These are phyloP conservation scores for Taphrina betulina DNA, from an alignment of 1,139 yeast species.

Conservation along the genomic window DNA sequence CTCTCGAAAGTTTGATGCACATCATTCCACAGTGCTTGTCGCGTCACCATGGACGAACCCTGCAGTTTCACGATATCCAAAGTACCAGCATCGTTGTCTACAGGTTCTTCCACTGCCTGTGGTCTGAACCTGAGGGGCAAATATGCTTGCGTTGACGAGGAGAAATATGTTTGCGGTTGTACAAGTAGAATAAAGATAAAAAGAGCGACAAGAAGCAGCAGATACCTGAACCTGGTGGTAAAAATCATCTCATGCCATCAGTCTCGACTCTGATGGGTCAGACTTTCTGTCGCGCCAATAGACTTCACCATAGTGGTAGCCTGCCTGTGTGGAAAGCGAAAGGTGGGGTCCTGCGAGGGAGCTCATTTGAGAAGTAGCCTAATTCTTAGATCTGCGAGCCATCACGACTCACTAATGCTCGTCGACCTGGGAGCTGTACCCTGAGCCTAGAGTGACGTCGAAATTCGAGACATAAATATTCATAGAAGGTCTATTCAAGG, in stretches of 20 bases:
- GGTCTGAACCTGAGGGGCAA: not conserved
- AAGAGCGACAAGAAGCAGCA: slow-evolving; percentile 1
- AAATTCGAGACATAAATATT: not conserved
- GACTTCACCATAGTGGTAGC: too few relatives aligned
- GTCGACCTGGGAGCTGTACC: too few relatives aligned
- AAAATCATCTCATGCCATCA: not conserved
- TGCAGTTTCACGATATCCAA: not conserved
- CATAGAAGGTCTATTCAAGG: too few relatives aligned
- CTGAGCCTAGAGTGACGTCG: not conserved
- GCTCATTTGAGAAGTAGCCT: too few relatives aligned
- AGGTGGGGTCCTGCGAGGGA: too few relatives aligned
- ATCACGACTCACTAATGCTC: too few relatives aligned
- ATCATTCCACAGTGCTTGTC: slow-evolving; percentile 7
- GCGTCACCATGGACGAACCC: not conserved
- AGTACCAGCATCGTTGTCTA: not conserved
- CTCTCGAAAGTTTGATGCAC: slow-evolving; percentile 1
- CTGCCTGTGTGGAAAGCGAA: too few relatives aligned
- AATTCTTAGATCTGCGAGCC: too few relatives aligned
- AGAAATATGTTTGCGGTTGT: not conserved
- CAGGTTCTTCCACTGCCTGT: not conserved
- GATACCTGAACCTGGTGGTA: slow-evolving; percentile 6
- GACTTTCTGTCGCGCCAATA: too few relatives aligned
- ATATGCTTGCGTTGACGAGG: not conserved
- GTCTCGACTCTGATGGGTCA: too few relatives aligned
- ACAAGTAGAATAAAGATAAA: not conserved